Base-by-base conservation (phyloP, 1,139 yeast species). In the Blastobotrys malaysiensis region DNA sequence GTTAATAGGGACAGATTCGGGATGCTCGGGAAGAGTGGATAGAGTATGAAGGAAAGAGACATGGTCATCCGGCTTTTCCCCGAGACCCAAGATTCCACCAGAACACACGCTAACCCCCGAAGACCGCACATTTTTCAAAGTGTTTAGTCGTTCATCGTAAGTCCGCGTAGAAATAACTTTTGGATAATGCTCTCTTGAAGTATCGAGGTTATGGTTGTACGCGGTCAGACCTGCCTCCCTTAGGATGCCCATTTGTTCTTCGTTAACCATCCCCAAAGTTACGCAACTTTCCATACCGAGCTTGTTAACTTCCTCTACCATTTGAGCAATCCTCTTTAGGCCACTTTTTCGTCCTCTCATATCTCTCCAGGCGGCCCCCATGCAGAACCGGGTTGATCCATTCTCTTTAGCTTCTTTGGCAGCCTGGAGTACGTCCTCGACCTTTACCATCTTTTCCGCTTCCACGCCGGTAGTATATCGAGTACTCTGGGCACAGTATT, bases 281-380 rank as follows among this genome's bases (percentile, higher is more conserved):
- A 86, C 93, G 71, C 95, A 86, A 14, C 87, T 82, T 66, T 86
- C 95, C 80, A 87, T 74, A 0, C 83, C 82, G 68, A 86, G 70
- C 43, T 81, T 85, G 62, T 84, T 83, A 53, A 86, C 84, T 55
- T 73, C 79, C 22, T 74, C 68, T 21, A 86, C 84, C 93, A 86
- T 86, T 53, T 81, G 79, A 18, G 82, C 74, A 55, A 86, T 84
- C 61, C 75, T 79, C 58, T 77, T 80, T 59, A 86, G 67, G 0
- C 86, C 89, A 21, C 83, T 78, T 66, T 85, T 86, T 51, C 95
- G 74, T 9, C 95, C 95, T 49, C 76, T 74, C 95, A 87, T 86
- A 59, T 86, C 93, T 66, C 95, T 77, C 93, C 93, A 87, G 1
- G 95, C 95, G 11, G 93, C 89, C 47, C 95, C 95, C 84, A 86